Evolutionary conservation across 768 basidiomycete genomes (phyloP), one percentile per base, ranked within the genome.

Genomic region (Hericium erinaceus): DNA sequence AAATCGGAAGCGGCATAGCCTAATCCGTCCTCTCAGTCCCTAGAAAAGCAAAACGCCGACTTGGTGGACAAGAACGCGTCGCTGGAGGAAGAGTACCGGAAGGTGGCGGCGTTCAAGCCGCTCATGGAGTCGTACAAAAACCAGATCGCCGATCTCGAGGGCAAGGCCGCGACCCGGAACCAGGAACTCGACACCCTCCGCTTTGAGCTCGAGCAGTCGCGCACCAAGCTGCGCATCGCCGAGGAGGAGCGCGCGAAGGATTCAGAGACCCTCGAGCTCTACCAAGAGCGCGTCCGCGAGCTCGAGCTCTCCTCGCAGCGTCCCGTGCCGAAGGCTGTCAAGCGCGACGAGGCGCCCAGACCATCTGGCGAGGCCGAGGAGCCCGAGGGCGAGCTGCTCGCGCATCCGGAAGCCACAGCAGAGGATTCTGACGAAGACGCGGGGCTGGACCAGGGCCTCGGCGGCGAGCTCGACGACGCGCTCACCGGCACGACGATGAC

Each of bases 1-100:
- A 2, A 15, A 20, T 18, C 40, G n/a, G 18, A 46, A 13, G 56
- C 24, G 52, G 39, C 39, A 39, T 39, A 46, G 15, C 3, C 28
- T 54, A 16, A 44, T 33, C 24, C 41, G 39, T 37, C 48, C 24
- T 24, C 48, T 41, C 57, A 94, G 92, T 82, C 84, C 2, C 76
- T 98, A 24, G 95, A 98, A 73, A 89, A 86, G 64, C 92, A 99
- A 72, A 98, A 98, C 64, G 85, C 92, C 5, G 83, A 85, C 57
- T 81, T 99, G 4, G 86, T 98, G 18, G 91, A 97, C 75, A 89
- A 85, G 69, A 94, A 95, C 64, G 87, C 91, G 0, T 80, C 88
- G 1, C 72, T 98, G n/a, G 94, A 98, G 68, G 92, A 94, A 60
- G 93, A 98, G 66, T 90, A 89, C 65, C 82, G 84, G 68, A 92